Base-by-base conservation (phyloP, 805 yeast species). In the Yarrowia sp. region DNA sequence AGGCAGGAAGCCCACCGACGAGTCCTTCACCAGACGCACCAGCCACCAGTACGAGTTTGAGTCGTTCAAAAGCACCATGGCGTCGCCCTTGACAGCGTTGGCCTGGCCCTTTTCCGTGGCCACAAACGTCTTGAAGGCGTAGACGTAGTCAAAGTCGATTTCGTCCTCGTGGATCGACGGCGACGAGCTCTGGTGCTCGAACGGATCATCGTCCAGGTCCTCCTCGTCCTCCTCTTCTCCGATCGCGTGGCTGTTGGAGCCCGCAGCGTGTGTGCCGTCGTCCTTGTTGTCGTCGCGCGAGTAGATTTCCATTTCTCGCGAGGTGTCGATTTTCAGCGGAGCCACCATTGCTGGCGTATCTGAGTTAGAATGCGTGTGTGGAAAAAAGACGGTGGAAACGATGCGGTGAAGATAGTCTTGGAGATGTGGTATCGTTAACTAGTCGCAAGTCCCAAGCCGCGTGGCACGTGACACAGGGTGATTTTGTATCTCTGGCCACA, bases 1-100 rank as follows among this genome's bases (percentile, higher is more conserved):
- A 1, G 99, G 99, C 1, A 96, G 96, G 80, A 93, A 95, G 1
- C 99, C 99, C 66, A 94, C 87, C 71, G 87, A 84, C 2, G 87
- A 87, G 75, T 87, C 90, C 53, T 75, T 77, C 49, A 81, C 80
- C 69, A 82, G 76, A 73, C 84, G 77, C 72, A 95, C 94, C 12
- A 94, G 81, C 98, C 99, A 95, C 99, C 99, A 95, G 78, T 95
- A 95, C 70, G 91, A 85, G 78, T 95, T 97, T 60, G 90, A 87
- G 74, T 95, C 99, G 74, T 92, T 92, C 42, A 95, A 79, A 19
- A 95, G 79, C 52, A 85, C 81, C 70, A 96, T 94, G 1, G 96
- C 87, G 73, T 92, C 97, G 74, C 94, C 93, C 71, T 91, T 86
- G 20, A 80, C 76, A 12, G 94, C 82, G 68, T 89, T 86, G 72